Conservation (phyloP, 495 filamentous ascomycete species). For the Hyphodiscus hymeniophilus region DNA sequence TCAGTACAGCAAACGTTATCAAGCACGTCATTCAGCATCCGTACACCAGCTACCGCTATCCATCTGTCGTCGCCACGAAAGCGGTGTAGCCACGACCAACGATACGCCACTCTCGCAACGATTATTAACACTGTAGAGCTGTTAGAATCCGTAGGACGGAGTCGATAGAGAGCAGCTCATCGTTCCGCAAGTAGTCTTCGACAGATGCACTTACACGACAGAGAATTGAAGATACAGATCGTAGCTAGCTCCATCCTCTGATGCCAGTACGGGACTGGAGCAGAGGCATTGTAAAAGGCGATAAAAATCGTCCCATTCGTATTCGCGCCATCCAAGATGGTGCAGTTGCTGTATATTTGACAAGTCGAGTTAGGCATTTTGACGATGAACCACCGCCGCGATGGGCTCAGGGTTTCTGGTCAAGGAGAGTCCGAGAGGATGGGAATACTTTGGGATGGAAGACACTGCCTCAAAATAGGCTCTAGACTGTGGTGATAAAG, state of each 20-base stretch:
- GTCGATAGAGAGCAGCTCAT: no score
- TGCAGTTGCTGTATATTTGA: no score
- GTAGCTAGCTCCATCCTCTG: slow-evolving; percentile 11
- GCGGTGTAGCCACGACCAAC: slow-evolving; percentile 8
- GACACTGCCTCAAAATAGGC: no score
- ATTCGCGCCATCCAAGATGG: neutral
- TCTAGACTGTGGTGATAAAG: no score
- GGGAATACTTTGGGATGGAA: no score
- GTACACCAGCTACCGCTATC: slow-evolving; percentile 13
- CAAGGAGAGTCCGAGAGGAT: no score
- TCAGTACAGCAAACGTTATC: neutral
- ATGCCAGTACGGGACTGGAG: slow-evolving; percentile 2
- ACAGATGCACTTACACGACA: slow-evolving; percentile 16
- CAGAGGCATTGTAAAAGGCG: slow-evolving; percentile 6
- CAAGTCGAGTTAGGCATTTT: no score
- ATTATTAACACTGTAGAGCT: slow-evolving; percentile 8
- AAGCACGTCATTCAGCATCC: neutral
- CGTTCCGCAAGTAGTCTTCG: no score
- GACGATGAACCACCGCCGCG: no score
- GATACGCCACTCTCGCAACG: slow-evolving; percentile 11
- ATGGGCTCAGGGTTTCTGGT: no score
- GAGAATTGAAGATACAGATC: slow-evolving; percentile 12
- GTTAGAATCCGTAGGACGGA: no score
- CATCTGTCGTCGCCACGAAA: slow-evolving; percentile 17
- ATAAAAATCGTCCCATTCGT: slow-evolving; percentile 13